A percentile compares a stretch with the other conserved stretches of the same genome.
Conservation (phyloP, 208 protist species). For the Trypanosoma conorhini region DNA sequence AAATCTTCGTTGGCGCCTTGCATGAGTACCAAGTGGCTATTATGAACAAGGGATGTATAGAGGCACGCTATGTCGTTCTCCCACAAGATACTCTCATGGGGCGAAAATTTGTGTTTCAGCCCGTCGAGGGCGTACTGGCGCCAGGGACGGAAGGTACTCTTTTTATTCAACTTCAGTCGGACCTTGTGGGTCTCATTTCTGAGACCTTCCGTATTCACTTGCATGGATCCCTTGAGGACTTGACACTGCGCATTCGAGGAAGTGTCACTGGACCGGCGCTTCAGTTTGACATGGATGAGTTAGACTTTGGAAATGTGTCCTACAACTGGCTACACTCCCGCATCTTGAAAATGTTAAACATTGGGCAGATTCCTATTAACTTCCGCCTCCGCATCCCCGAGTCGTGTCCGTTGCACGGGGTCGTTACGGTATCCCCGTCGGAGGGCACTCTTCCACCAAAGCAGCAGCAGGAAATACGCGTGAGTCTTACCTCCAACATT, state of each 20-base stretch:
- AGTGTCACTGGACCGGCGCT: conserved; percentile 94
- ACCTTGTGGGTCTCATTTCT: conserved; percentile 87
- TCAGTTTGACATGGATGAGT: conserved; percentile 86
- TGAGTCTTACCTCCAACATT: conserved; percentile 82
- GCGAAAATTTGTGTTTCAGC: conserved; percentile 85
- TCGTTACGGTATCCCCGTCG: conserved; percentile 82
- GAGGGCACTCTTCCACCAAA: conserved; percentile 68
- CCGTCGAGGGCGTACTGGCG: conserved; percentile 67
- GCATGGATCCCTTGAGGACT: conserved; percentile 75
- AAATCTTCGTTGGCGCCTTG: conserved; percentile 94
- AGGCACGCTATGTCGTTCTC: conserved; percentile 85
- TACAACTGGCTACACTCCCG: conserved; percentile 88
- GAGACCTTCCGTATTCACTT: conserved; percentile 91
- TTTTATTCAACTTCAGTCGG: conserved; percentile 76
- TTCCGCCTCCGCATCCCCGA: conserved; percentile 83
- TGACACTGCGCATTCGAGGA: conserved; percentile 85
- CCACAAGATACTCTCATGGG: conserved; percentile 58
- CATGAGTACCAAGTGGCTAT: conserved; percentile 93
- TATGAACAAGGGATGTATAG: conserved; percentile 91
- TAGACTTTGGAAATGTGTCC: conserved; percentile 94
- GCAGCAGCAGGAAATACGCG: conserved; percentile 50
- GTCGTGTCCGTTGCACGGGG: conserved; percentile 38
- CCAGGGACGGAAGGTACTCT: conserved; percentile 67
- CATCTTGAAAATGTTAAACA: conserved; percentile 89
- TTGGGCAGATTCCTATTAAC: conserved; percentile 93